A percentile compares a stretch with the other conserved stretches of the same genome.
Conservation (phyloP, 2,329 filamentous ascomycete species). For the Capronia coronata region DNA sequence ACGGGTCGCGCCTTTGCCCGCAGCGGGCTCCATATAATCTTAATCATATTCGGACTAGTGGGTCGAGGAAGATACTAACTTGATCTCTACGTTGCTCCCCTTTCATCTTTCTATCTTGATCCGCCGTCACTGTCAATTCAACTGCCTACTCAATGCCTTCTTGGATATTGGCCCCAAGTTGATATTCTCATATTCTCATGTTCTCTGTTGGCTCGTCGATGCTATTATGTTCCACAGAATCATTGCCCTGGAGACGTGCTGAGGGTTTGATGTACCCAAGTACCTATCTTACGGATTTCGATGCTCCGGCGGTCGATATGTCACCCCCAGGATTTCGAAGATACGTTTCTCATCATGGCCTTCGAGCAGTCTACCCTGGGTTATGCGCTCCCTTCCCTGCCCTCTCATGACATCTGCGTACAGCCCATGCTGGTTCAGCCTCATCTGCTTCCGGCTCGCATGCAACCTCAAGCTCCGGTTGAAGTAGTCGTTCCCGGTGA, state of each 20-base stretch:
- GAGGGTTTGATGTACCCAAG: background rate
- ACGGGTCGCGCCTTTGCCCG: background rate
- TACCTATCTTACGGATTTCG: background rate
- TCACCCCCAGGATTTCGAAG: constrained; percentile 74
- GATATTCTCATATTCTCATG: no score
- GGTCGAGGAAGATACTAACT: background rate
- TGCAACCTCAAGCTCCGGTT: constrained; percentile 78
- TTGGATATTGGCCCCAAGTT: no score
- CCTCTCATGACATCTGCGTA: constrained; percentile 64
- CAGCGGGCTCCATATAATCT: background rate
- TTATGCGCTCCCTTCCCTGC: constrained; percentile 52
- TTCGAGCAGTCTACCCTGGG: constrained; percentile 65
- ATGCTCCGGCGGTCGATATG: constrained; percentile 66
- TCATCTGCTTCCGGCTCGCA: constrained; percentile 73
- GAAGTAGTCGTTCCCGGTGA: constrained; percentile 92
- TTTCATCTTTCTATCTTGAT: no score
- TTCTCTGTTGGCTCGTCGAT: no score
- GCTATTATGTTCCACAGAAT: no score
- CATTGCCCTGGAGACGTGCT: no score
- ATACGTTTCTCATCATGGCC: constrained; percentile 69
- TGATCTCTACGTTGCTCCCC: no score
- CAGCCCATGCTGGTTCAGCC: constrained; percentile 75
- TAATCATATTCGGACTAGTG: background rate
- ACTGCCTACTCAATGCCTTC: no score
- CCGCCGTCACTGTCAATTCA: no score